Base-by-base conservation (phyloP, 2,329 filamentous ascomycete genomes). In the Venturia nashicola region DNA sequence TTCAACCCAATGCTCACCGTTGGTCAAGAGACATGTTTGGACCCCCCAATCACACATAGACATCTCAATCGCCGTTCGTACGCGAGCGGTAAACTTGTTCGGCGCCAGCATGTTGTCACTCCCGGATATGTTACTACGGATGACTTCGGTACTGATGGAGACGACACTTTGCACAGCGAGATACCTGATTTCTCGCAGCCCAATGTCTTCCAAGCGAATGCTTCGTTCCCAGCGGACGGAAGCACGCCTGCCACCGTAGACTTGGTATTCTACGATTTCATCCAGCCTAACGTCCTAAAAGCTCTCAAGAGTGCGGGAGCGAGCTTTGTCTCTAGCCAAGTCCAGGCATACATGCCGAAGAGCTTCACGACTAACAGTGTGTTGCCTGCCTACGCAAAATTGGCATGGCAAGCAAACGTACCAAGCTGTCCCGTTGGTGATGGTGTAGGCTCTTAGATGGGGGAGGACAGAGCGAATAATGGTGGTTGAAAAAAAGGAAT, bases 61-160 rank as follows among this genome's bases (percentile, higher is more conserved):
- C 70, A 70, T 55, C 65, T 69, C 20, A 68, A 68, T 2, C 39
- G 67, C 5, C 67, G 68, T 5, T 68, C 68, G 20, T 72, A 72
- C 23, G 70, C 69, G 16, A 68, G 73, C 59, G 68, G 71, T 44
- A 71, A 71, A 7, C 76, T 79, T 6, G 75, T 79, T n/a, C 80
- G 80, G n/a, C 80, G 82, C 46, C 77, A 80, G 64, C 72, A 75
- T 39, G 72, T 70, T 8, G 66, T 70, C 6, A 68, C 78, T 0
- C 76, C 81, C 0, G 83, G 82, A 3, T 83, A 84, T 70, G 78
- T 76, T 3, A 85, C 83, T 0, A 76, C 69, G 2, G 83, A 85
- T 66, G 83, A 84, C 69, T 84, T 83, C 67, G 83, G 82, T 61
- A 76, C 71, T 3, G 82, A 78, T 67, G 80, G 82, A 18, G 83